phyloP scores from a whole-genome alignment of 2,329 filamentous ascomycete genomes.

The Pezizomycotina sp. region DNA sequence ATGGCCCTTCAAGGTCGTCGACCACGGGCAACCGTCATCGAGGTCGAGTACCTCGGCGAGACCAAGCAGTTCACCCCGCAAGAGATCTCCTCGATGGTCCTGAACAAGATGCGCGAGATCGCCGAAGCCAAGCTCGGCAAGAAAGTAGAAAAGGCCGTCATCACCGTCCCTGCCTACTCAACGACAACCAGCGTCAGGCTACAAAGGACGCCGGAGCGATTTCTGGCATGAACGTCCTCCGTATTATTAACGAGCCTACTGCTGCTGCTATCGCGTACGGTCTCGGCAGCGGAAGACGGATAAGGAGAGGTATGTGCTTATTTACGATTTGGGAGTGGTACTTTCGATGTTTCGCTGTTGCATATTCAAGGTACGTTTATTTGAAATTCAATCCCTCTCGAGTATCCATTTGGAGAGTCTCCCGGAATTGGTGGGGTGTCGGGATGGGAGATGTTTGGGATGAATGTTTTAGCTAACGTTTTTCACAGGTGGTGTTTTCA shows the following conservation, averaged over 20 bases:
- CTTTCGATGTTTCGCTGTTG: conserved; percentile 98
- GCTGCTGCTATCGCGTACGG: conserved; percentile 97
- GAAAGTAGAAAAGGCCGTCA: conserved; percentile 97
- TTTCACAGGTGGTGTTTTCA: conserved; percentile 62
- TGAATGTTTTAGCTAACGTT: not conserved
- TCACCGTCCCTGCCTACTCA: conserved; percentile 99
- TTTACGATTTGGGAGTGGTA: conserved; percentile 99
- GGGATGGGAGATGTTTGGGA: not conserved
- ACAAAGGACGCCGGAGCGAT: conserved; percentile 99
- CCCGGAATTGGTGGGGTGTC: not conserved
- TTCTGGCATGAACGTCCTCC: conserved; percentile 89
- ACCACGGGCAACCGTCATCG: conserved; percentile 75
- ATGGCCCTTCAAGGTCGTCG: conserved; percentile 97
- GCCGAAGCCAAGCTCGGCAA: conserved; percentile 96
- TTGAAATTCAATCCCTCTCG: no score
- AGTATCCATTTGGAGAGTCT: not conserved
- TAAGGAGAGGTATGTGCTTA: conserved; percentile 97
- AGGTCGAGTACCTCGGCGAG: conserved; percentile 92
- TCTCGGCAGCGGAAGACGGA: conserved; percentile 81
- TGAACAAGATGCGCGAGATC: conserved; percentile 99
- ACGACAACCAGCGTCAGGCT: conserved; percentile 98
- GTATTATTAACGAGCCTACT: conserved; percentile 99
- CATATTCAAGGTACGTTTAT: conserved; percentile 64
- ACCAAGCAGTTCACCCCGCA: conserved; percentile 93
- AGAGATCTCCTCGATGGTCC: conserved; percentile 98